Evolutionary conservation across 345 rosid genomes (phyloP), one percentile per base, ranked within the genome.

Genomic region (Sisymbrium altissimum): DNA sequence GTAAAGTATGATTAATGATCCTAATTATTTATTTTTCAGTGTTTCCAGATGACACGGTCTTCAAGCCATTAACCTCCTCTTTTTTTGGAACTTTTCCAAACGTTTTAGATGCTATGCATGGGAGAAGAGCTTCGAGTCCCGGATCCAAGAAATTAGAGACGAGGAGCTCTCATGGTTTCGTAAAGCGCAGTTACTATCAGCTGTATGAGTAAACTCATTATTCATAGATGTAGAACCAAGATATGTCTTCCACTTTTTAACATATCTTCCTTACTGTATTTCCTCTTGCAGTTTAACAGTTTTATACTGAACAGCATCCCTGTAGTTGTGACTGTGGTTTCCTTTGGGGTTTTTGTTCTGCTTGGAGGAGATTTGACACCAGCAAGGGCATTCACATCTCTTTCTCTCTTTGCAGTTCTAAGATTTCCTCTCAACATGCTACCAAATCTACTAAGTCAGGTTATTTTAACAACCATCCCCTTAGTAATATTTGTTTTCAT

Each of bases 351-450:
- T 71, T 92, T 88, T 75, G 91, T 97, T 79, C 68, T 89, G 81
- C 90, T 92, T 71, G 99, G 99, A 53, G 99, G 99, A 70, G 90
- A 87, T 74, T 77, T 95, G 77, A 95, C 99, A 54, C 97, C 97
- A 45, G 92, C 97, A 12, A 88, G 89, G 71, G 97, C 99, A 68
- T 95, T 95, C 82, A 92, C 99, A 64, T 95, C 99, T 29, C 96
- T 95, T 40, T 95, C 99, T 68, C 82, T 95, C 30, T 95, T 95
- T 54, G 84, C 97, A 46, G 81, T 95, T 70, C 83, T 95, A 35
- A 86, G 93, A 58, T 76, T 79, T 72, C 97, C 97, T 76, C 81
- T 95, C 69, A 87, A 88, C 73, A 81, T 83, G 87, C 91, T 95
- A 73, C 97, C 97, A 40, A 95, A 90, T 72, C 81, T 89, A 66